Percentiles rank a stretch among this genome's conserved stretches.
These are phyloP conservation scores for Myriangium duriaei DNA, from an alignment of 2,329 filamentous ascomycete genomes.

Conservation along the genomic window DNA sequence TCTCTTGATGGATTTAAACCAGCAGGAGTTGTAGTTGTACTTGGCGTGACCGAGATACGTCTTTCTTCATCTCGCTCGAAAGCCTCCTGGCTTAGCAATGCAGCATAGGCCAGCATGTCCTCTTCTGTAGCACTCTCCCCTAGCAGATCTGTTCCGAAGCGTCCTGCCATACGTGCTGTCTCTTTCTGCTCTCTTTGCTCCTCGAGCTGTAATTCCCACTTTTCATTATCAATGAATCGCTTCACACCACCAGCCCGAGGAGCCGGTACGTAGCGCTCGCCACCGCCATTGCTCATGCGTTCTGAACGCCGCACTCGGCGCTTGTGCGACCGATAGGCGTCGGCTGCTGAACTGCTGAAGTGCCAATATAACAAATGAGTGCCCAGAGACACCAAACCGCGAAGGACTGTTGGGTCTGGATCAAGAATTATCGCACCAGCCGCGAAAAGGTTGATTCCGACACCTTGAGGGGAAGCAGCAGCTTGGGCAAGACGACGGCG, in stretches of 20 bases:
- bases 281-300: slow-evolving; percentile 46
- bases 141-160: slow-evolving; percentile 73
- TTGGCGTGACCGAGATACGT: slow-evolving; percentile 30
- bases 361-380: slow-evolving; percentile 86
- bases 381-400: slow-evolving; percentile 78
- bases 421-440: slow-evolving; percentile 78
- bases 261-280: slow-evolving; percentile 47
- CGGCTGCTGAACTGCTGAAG: slow-evolving; percentile 68
- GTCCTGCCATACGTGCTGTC: slow-evolving; percentile 55
- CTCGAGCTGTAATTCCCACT: slow-evolving; percentile 65
- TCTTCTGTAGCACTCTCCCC: slow-evolving; percentile 46
- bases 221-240: slow-evolving; percentile 78
- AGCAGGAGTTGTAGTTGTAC: no score
- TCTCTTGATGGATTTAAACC: no score
- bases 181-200: slow-evolving; percentile 55
- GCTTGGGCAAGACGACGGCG: slow-evolving; percentile 61
- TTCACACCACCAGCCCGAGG: slow-evolving; percentile 55
- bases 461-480: slow-evolving; percentile 52
- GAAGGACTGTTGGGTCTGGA: slow-evolving; percentile 70
- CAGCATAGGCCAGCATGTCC: slow-evolving; percentile 50
- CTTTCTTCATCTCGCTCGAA: slow-evolving; percentile 38
- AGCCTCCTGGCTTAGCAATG: slow-evolving; percentile 48
- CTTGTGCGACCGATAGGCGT: slow-evolving; percentile 63
- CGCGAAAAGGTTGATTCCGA: slow-evolving; percentile 65
- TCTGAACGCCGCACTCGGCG: slow-evolving; percentile 62